These are phyloP conservation scores for Hymenoscyphus repandus DNA, from an alignment of 2,329 filamentous ascomycete species.

Conservation along the genomic window DNA sequence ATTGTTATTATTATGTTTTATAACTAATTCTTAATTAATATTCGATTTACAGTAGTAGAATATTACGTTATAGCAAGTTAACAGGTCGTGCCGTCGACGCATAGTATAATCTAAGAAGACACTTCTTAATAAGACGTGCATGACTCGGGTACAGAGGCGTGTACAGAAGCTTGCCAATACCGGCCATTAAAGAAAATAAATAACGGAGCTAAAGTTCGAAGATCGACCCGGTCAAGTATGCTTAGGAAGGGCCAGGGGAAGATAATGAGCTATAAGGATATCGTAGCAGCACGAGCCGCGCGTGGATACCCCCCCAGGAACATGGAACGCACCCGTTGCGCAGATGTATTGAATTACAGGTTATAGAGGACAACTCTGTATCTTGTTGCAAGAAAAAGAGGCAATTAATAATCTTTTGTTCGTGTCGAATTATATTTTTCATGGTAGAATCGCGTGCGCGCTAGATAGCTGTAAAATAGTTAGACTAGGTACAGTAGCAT, in stretches of 20 bases:
- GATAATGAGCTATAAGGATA: constrained; percentile 31
- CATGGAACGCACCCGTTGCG: constrained; percentile 3
- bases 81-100: no score
- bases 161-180: constrained; percentile 2
- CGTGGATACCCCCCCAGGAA: background rate
- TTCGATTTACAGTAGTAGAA: no score
- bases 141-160: background rate
- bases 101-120: background rate
- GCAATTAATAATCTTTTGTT: no score
- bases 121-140: background rate
- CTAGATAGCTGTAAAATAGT: constrained; percentile 1
- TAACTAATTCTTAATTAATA: no score
- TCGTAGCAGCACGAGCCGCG: constrained; percentile 16
- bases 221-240: background rate
- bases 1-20: no score
- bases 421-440: background rate
- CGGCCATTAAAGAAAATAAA: background rate
- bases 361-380: constrained; percentile 3
- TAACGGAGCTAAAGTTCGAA: background rate
- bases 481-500: constrained; percentile 1
- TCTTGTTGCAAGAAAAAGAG: no score
- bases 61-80: no score
- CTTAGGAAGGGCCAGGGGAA: constrained; percentile 12
- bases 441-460: background rate
- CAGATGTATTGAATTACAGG: constrained; percentile 2